These are phyloP conservation scores for Thelephora terrestris DNA, from an alignment of 1,284 basidiomycete genomes.

Conservation along the genomic window DNA sequence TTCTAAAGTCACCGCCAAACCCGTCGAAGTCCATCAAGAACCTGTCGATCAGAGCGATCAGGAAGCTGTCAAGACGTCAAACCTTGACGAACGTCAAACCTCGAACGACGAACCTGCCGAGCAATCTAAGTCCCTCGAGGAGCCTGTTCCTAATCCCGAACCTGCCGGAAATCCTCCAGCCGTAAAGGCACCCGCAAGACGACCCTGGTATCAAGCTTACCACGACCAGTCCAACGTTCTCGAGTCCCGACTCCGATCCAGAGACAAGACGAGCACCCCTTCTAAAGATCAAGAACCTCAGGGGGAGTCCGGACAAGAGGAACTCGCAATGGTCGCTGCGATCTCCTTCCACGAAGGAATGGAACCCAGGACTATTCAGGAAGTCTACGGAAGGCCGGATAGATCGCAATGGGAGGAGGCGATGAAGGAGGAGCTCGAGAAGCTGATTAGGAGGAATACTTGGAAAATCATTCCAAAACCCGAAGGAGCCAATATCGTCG, in stretches of 20 bases:
- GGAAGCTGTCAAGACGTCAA: neutral
- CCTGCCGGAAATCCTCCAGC: neutral
- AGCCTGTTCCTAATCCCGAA: neutral
- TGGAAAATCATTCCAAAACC: conserved; percentile 13
- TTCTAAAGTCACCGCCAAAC: neutral
- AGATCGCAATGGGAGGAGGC: conserved; percentile 15
- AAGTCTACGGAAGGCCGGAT: conserved; percentile 14
- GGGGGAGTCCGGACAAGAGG: neutral
- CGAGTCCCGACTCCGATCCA: too few relatives aligned
- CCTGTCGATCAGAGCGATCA: too few relatives aligned
- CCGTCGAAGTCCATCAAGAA: neutral
- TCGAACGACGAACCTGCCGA: neutral
- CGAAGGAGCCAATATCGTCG: conserved; percentile 15
- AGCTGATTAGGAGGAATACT: conserved; percentile 9
- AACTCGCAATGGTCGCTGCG: neutral
- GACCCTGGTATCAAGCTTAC: neutral
- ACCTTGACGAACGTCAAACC: neutral
- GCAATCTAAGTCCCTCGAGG: neutral
- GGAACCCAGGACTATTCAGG: conserved; percentile 12
- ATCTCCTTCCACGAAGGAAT: conserved; percentile 1
- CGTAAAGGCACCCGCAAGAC: neutral
- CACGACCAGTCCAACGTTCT: neutral
- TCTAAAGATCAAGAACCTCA: neutral
- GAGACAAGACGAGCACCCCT: neutral
- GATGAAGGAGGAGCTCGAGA: conserved; percentile 15